Evolutionary conservation across 345 rosid genomes (phyloP), one percentile per base, ranked within the genome.

Genomic region (Salix udensis): DNA sequence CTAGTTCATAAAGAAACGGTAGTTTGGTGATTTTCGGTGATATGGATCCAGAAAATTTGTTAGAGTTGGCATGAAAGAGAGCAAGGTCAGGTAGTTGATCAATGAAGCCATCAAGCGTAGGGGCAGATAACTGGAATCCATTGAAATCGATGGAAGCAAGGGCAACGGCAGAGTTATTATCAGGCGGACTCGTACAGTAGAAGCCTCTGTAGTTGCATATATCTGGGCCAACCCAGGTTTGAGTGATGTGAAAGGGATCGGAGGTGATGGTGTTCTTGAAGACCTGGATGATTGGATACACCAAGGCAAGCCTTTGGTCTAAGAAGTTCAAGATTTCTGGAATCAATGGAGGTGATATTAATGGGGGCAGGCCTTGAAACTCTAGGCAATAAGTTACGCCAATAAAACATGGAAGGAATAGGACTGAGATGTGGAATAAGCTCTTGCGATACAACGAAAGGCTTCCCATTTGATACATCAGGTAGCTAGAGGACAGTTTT

Each of bases 51-150:
- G 82, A 73, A 53, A 89, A 87, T 64, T 74, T 72, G 80, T 89
- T 89, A 71, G 87, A 82, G 76, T 87, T 86, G 60, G 88, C 87
- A 28, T 88, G 89, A 71, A 88, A 88, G 60, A 88, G n/a, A 15
- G 88, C 87, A 8, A 88, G 84, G 78, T 88, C 88, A 2, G 83
- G 85, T 24, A 88, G 82, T 40, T 76, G 82, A 65, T 87, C 86
- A 60, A 88, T 39, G 77, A 89, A 84, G 44, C 83, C 87, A n/a
- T 77, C 83, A 1, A 87, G 78, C 5, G 78, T 65, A 0, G 86
- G 82, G 42, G 88, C 88, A 9, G 74, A 18, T 21, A 87, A 82
- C 12, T 19, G 68, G 71, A 74, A 81, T 1, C 85, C 85, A 14
- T 85, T 85, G 84, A 87, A 83, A 66, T 87, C 88, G 19, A 81